Conservation (phyloP, 2,329 filamentous ascomycete genomes). For the Polychaeton citri region DNA sequence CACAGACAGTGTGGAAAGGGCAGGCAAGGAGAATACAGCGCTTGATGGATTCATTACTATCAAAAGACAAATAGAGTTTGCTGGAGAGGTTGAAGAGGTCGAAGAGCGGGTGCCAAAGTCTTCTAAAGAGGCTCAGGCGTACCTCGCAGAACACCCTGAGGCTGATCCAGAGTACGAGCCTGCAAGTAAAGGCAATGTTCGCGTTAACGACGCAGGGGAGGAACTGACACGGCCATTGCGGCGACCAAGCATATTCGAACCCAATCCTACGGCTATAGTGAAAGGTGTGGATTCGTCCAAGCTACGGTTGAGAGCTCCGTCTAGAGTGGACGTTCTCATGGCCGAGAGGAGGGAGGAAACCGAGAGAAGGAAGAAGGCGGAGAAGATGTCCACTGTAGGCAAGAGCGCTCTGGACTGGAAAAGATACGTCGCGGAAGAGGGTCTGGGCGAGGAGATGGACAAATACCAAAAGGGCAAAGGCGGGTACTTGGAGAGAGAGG, state of each 20-base stretch:
- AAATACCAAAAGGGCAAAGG: conserved; percentile 49
- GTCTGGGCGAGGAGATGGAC: conserved; percentile 48
- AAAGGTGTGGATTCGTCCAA: conserved; percentile 30
- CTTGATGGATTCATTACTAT: conserved; percentile 39
- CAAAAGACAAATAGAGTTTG: conserved; percentile 44
- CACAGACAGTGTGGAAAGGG: conserved; percentile 7
- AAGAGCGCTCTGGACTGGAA: conserved; percentile 55
- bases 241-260: conserved; percentile 37
- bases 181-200: neutral
- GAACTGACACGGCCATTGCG: conserved; percentile 27
- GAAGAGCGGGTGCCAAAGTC: conserved; percentile 39
- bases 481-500: conserved; percentile 47
- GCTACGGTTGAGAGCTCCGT: conserved; percentile 25
- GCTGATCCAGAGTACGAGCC: conserved; percentile 9
- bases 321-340: conserved; percentile 17
- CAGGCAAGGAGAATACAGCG: conserved; percentile 12
- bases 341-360: conserved; percentile 19
- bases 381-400: conserved; percentile 53
- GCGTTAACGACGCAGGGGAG: conserved; percentile 10
- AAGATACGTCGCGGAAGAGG: conserved; percentile 47
- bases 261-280: conserved; percentile 35
- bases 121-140: conserved; percentile 43
- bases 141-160: conserved; percentile 30
- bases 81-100: conserved; percentile 41
- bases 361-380: conserved; percentile 28